Percentiles rank a stretch among this genome's conserved stretches.
phyloP scores from a whole-genome alignment of 805 yeast genomes.

The Candida boidinii region DNA sequence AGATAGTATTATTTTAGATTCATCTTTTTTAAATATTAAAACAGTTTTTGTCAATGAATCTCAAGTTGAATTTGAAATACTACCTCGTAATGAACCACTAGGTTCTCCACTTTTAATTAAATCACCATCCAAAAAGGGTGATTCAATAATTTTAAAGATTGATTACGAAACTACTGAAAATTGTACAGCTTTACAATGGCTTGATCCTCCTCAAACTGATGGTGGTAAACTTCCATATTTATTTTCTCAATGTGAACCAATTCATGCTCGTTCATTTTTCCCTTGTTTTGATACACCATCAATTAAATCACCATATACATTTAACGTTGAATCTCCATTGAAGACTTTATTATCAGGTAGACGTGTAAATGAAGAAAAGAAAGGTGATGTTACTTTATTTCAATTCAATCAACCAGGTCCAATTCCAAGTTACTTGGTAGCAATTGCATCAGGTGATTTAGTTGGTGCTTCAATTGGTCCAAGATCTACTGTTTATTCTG shows the following conservation, averaged over 20 bases:
- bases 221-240: slow-evolving; percentile 64
- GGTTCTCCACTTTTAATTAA: slow-evolving; percentile 47
- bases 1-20: slow-evolving; percentile 49
- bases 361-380: slow-evolving; percentile 18
- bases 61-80: slow-evolving; percentile 24
- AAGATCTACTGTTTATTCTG: slow-evolving; percentile 74
- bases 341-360: slow-evolving; percentile 70
- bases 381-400: slow-evolving; percentile 27
- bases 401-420: slow-evolving; percentile 68
- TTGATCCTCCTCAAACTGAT: slow-evolving; percentile 64
- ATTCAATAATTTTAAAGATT: slow-evolving; percentile 26
- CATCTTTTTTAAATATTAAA: slow-evolving; percentile 49
- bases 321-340: slow-evolving; percentile 50
- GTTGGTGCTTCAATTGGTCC: slow-evolving; percentile 68
- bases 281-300: slow-evolving; percentile 92
- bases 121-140: slow-evolving; percentile 6
- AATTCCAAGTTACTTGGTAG: slow-evolving; percentile 76
- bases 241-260: slow-evolving; percentile 88
- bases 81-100: slow-evolving; percentile 40
- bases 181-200: slow-evolving; percentile 84
- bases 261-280: slow-evolving; percentile 79
- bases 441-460: slow-evolving; percentile 80
- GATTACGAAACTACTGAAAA: slow-evolving; percentile 61
- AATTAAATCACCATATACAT: slow-evolving; percentile 57
- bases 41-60: slow-evolving; percentile 35